Conservation (phyloP, 257 asterid species). For the Perilla frutescens region DNA sequence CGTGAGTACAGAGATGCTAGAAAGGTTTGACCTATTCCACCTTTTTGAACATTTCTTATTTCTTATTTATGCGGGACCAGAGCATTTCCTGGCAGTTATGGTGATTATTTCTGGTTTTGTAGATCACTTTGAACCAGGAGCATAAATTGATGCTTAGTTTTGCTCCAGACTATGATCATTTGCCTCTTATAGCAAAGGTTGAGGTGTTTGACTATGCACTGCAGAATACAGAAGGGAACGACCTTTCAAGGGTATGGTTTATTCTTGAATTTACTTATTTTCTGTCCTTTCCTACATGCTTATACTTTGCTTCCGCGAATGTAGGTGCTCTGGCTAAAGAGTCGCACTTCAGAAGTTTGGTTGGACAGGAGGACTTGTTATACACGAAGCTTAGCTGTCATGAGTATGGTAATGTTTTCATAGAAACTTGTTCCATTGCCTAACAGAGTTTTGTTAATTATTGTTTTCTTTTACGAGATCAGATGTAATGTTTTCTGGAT, state of each 20-base stretch:
- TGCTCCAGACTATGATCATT: conserved; percentile 96
- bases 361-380: conserved; percentile 96
- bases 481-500: conserved; percentile 1
- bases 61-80: conserved; percentile 17
- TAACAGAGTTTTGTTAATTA: conserved; percentile 25
- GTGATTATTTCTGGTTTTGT: conserved; percentile 41
- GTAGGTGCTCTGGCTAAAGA: conserved; percentile 96
- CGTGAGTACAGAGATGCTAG: conserved; percentile 97
- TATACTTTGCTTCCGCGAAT: conserved; percentile 34
- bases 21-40: conserved; percentile 57
- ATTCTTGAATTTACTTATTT: conserved; percentile 15
- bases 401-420: conserved; percentile 87
- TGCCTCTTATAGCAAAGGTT: conserved; percentile 93
- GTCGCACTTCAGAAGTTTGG: conserved; percentile 99
- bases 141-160: conserved; percentile 95
- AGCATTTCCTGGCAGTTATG: conserved; percentile 34
- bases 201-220: conserved; percentile 98
- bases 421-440: conserved; percentile 6
- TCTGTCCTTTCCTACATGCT: conserved; percentile 30
- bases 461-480: neutral
- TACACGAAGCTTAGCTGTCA: conserved; percentile 98
- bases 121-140: conserved; percentile 97
- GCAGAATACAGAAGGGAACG: conserved; percentile 96
- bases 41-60: neutral
- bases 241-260: conserved; percentile 81